Evolutionary conservation across 2,329 filamentous ascomycete genomes (phyloP).

Genomic region (Aspergillus niger): DNA sequence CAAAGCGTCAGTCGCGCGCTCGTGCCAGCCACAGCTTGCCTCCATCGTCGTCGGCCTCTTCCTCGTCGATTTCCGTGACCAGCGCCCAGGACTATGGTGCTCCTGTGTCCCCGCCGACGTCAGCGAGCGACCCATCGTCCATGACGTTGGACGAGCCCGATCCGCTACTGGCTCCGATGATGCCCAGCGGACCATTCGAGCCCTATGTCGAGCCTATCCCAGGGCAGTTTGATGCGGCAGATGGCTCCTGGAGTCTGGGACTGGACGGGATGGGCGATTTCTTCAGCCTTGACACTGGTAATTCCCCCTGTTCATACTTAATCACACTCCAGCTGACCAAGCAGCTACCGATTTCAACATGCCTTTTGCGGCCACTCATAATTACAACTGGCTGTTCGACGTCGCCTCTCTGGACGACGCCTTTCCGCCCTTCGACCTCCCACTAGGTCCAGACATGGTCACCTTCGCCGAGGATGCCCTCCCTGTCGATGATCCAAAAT

Average conservation of each 20-base stretch:
- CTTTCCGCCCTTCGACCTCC: constrained; percentile 30
- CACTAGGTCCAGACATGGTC: constrained; percentile 27
- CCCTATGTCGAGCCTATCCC: constrained; percentile 36
- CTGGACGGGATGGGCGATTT: constrained; percentile 49
- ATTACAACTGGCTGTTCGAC: constrained; percentile 66
- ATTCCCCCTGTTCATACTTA: background rate
- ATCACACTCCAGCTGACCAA: background rate
- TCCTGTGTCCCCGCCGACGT: constrained; percentile 33
- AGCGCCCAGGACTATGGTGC: constrained; percentile 20
- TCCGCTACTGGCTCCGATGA: constrained; percentile 34
- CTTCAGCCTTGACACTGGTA: constrained; percentile 61
- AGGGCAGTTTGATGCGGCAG: constrained; percentile 38
- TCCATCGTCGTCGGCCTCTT: constrained; percentile 9
- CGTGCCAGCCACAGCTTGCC: constrained; percentile 3
- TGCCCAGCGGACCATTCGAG: constrained; percentile 34
- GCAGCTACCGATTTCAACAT: constrained; percentile 65
- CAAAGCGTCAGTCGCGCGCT: constrained; percentile 24
- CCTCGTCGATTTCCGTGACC: constrained; percentile 18
- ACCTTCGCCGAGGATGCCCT: constrained; percentile 21
- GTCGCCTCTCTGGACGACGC: constrained; percentile 41
- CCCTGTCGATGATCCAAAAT: background rate
- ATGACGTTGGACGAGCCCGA: constrained; percentile 29
- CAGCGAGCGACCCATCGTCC: constrained; percentile 26
- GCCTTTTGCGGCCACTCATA: constrained; percentile 63
- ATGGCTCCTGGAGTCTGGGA: constrained; percentile 32